A percentile compares a stretch with the other conserved stretches of the same genome.
These are phyloP conservation scores for Cutaneotrichosporon cutaneum DNA, from an alignment of 1,284 basidiomycete genomes.

Conservation along the genomic window DNA sequence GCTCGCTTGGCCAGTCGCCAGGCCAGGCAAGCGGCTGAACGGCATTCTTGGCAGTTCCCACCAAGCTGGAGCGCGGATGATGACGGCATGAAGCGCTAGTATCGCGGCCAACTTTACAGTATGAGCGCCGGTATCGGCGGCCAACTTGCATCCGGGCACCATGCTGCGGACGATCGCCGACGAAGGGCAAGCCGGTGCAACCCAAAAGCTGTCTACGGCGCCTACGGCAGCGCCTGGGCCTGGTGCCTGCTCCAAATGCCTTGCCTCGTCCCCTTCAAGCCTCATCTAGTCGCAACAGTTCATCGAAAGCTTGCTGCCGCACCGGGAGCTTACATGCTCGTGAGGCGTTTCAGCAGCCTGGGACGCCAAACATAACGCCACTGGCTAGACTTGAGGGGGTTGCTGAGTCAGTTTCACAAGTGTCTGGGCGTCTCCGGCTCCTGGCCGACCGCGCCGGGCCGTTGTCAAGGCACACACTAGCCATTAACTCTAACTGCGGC, in stretches of 20 bases:
- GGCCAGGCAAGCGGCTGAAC: too few species aligned
- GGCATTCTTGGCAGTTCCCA: too few species aligned
- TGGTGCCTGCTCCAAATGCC: not conserved
- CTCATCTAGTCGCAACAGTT: not conserved
- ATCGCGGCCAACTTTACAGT: too few species aligned
- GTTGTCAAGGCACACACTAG: not conserved
- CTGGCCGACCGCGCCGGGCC: not conserved
- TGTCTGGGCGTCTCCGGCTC: not conserved
- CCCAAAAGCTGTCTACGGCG: not conserved
- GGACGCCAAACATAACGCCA: too few species aligned
- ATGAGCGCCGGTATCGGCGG: not conserved
- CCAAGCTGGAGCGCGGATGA: too few species aligned
- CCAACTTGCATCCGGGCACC: not conserved
- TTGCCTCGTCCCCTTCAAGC: not conserved
- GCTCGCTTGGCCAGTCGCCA: too few species aligned
- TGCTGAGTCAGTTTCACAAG: not conserved
- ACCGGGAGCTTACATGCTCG: not conserved
- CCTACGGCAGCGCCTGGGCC: not conserved
- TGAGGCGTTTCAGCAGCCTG: not conserved
- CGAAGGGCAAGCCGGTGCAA: not conserved
- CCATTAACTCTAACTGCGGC: not conserved
- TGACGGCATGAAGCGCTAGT: too few species aligned
- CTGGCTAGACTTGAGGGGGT: too few species aligned
- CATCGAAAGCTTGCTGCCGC: not conserved
- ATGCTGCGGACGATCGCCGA: too few species aligned